Percentiles rank a stretch among this genome's conserved stretches.
Evolutionary conservation across 148 eudicot species (phyloP).

Genomic region (Cornus controversa): DNA sequence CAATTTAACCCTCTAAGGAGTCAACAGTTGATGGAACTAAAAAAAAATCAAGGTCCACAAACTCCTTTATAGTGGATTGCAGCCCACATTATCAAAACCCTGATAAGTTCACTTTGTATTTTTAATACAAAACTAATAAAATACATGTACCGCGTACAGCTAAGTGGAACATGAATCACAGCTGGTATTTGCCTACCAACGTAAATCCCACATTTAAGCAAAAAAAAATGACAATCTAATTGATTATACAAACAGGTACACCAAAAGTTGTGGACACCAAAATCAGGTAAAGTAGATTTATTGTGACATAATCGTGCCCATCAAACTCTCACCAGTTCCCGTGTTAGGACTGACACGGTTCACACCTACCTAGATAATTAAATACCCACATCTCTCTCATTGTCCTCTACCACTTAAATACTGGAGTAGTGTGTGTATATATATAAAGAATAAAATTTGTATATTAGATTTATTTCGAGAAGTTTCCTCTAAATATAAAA

Average conservation of each 20-base stretch:
- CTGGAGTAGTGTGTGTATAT: no score
- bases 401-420: neutral
- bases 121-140: neutral
- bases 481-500: neutral
- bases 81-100: neutral
- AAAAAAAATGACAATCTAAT: no score
- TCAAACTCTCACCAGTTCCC: neutral
- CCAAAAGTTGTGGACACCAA: neutral
- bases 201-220: neutral
- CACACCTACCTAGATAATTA: no score
- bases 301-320: neutral
- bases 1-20: no score
- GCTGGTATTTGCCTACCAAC: neutral
- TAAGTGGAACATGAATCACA: neutral
- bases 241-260: neutral
- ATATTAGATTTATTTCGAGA: neutral
- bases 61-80: neutral
- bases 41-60: no score
- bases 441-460: no score
- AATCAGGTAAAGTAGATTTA: no score
- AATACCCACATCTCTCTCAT: no score
- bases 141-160: neutral
- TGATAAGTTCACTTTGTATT: neutral
- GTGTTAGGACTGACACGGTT: neutral
- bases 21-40: no score